Conservation (phyloP, 495 filamentous ascomycete genomes). For the Podospora pseudocomata region DNA sequence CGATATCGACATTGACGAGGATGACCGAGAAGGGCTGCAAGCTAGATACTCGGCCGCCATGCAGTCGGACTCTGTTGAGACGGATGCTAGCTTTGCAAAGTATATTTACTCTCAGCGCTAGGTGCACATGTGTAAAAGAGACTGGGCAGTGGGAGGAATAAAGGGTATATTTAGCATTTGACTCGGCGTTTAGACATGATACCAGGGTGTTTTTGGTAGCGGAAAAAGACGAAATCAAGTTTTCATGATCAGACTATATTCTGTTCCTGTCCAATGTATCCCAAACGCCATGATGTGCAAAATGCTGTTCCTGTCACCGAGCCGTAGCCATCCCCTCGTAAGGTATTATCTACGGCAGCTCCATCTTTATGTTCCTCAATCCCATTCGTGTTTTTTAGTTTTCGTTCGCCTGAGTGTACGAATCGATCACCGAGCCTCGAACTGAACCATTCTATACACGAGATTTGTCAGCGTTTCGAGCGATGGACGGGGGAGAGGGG, state of each 20-base stretch:
- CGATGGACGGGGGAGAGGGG: too few relatives aligned
- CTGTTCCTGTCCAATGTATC: conserved; percentile 5
- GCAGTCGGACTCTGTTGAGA: conserved; percentile 43
- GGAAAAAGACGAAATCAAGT: conserved; percentile 18
- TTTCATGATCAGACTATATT: not conserved
- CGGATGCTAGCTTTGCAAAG: conserved; percentile 58
- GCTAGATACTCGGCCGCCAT: conserved; percentile 58
- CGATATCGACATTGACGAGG: conserved; percentile 45
- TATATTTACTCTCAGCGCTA: conserved; percentile 43
- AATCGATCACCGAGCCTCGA: conserved; percentile 72
- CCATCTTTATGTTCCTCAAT: not conserved
- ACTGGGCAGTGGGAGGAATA: not conserved
- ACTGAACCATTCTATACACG: conserved; percentile 82
- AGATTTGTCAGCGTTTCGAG: conserved; percentile 12
- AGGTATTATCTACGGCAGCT: conserved; percentile 4
- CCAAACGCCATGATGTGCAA: conserved; percentile 15
- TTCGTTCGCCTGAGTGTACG: not conserved
- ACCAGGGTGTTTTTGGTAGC: conserved; percentile 32
- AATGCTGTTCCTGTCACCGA: not conserved
- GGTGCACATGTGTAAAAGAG: not conserved
- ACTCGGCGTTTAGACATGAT: conserved; percentile 36
- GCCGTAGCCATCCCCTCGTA: not conserved
- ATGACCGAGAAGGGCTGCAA: conserved; percentile 58
- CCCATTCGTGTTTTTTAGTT: not conserved
- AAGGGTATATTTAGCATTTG: conserved; percentile 19